Evolutionary conservation across 2,329 filamentous ascomycete genomes (phyloP).

Genomic region (Fusarium austroafricanum): DNA sequence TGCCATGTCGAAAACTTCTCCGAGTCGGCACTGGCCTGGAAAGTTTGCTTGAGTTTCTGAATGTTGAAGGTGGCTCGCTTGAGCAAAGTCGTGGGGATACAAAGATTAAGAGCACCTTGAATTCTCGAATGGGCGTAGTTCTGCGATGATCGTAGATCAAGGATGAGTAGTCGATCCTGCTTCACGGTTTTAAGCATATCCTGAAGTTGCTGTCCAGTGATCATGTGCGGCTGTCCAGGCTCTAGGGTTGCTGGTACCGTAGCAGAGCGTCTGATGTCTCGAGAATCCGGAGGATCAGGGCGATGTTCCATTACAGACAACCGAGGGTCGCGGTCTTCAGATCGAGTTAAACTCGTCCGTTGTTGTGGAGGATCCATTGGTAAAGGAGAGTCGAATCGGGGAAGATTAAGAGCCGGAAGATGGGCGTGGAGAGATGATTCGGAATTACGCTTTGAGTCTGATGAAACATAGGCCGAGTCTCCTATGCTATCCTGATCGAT

Average conservation of each 20-base stretch:
- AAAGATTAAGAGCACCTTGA: conserved; percentile 85
- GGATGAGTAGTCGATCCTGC: conserved; percentile 68
- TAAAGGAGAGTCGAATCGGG: conserved; percentile 56
- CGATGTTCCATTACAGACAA: conserved; percentile 65
- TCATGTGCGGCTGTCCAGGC: conserved; percentile 60
- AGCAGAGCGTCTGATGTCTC: conserved; percentile 54
- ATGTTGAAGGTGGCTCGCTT: conserved; percentile 93
- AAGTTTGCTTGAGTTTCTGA: conserved; percentile 87
- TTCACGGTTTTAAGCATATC: conserved; percentile 62
- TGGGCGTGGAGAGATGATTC: conserved; percentile 58
- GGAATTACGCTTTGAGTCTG: conserved; percentile 65
- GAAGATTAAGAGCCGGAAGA: conserved; percentile 55
- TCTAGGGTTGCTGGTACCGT: conserved; percentile 66
- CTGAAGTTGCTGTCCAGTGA: conserved; percentile 66
- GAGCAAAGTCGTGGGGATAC: conserved; percentile 92
- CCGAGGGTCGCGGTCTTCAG: conserved; percentile 65
- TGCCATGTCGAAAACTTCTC: conserved; percentile 82
- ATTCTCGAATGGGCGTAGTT: conserved; percentile 83
- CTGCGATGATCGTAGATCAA: conserved; percentile 89
- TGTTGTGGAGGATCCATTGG: conserved; percentile 46
- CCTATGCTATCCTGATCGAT: conserved; percentile 59
- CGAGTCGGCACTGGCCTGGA: conserved; percentile 77
- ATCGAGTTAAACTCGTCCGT: conserved; percentile 52
- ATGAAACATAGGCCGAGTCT: conserved; percentile 67
- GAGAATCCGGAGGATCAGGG: conserved; percentile 52